These are phyloP conservation scores for Wickerhamomyces sp. DNA, from an alignment of 1,139 yeast species.

Conservation along the genomic window DNA sequence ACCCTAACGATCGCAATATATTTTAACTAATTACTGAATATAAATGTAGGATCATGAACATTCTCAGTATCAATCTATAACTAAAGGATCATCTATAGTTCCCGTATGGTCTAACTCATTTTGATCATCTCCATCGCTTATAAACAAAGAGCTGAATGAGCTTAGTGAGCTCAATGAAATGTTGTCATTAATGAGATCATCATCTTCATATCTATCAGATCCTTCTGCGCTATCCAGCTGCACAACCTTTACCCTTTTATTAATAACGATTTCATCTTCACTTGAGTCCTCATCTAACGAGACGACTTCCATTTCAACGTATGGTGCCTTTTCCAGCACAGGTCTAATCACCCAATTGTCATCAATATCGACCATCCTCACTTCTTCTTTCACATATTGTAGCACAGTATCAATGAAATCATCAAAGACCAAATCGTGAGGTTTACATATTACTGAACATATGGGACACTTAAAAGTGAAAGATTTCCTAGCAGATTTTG, in stretches of 20 bases:
- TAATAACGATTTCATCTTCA: not conserved
- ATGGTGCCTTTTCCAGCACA: constrained; percentile 6
- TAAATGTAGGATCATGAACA: too few relatives aligned
- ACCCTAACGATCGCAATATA: too few relatives aligned
- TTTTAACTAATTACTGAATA: too few relatives aligned
- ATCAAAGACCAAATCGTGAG: constrained; percentile 18
- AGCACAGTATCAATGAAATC: constrained; percentile 19
- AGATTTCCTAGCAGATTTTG: constrained; percentile 6
- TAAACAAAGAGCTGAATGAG: too few relatives aligned
- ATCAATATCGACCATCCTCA: constrained; percentile 12
- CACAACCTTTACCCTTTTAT: not conserved
- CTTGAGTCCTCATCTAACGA: constrained; percentile 8
- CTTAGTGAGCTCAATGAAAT: too few relatives aligned
- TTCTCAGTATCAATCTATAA: constrained; percentile 19
- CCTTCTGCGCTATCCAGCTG: not conserved
- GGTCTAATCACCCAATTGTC: constrained; percentile 12
- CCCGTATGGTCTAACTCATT: constrained; percentile 8
- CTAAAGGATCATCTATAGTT: constrained; percentile 19
- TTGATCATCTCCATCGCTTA: constrained; percentile 11
- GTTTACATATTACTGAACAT: constrained; percentile 12
- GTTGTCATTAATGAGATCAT: too few relatives aligned
- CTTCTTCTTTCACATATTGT: constrained; percentile 5
- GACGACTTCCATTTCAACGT: constrained; percentile 7
- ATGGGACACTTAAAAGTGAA: constrained; percentile 16
- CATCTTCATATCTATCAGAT: too few relatives aligned